A percentile compares a stretch with the other conserved stretches of the same genome.
Evolutionary conservation across 2,329 filamentous ascomycete species (phyloP).

Genomic region (Ophiocordyceps camponoti-saundersi): DNA sequence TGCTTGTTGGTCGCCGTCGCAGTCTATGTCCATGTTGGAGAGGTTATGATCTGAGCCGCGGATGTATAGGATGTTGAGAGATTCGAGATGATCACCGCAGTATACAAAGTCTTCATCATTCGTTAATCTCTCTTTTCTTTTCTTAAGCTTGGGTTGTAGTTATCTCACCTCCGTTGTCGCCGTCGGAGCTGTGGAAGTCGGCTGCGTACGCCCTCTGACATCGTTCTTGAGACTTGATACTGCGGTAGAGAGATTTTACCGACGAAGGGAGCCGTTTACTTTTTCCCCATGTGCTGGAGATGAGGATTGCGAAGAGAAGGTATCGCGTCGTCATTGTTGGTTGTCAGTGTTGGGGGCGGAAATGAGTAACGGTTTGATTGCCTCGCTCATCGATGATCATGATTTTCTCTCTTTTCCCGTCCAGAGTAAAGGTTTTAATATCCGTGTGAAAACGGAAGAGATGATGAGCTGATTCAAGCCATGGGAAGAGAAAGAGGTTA

Average conservation of each 20-base stretch:
- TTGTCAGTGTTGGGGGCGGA: too few relatives aligned
- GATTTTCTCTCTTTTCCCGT: too few relatives aligned
- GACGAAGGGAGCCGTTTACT: not conserved
- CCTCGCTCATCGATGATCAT: too few relatives aligned
- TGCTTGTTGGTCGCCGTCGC: constrained; percentile 28
- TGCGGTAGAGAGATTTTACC: constrained; percentile 22
- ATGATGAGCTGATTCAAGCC: too few relatives aligned
- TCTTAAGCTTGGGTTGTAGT: too few relatives aligned
- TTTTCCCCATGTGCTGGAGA: too few relatives aligned
- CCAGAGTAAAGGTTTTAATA: too few relatives aligned
- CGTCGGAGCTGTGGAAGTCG: constrained; percentile 22
- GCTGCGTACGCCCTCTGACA: constrained; percentile 20
- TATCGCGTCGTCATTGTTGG: too few relatives aligned
- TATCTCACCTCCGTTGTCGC: constrained; percentile 19
- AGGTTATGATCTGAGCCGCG: constrained; percentile 23
- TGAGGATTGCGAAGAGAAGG: not conserved
- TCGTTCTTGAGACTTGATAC: constrained; percentile 16
- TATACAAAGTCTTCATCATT: constrained; percentile 19
- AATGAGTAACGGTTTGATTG: too few relatives aligned
- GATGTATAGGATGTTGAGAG: constrained; percentile 29
- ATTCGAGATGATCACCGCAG: constrained; percentile 25
- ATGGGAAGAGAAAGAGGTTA: too few relatives aligned
- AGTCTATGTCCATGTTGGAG: constrained; percentile 41
- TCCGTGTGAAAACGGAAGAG: too few relatives aligned
- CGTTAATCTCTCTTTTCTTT: too few relatives aligned